phyloP scores from a whole-genome alignment of 1,284 basidiomycete species.

The Golubevia sp. region DNA sequence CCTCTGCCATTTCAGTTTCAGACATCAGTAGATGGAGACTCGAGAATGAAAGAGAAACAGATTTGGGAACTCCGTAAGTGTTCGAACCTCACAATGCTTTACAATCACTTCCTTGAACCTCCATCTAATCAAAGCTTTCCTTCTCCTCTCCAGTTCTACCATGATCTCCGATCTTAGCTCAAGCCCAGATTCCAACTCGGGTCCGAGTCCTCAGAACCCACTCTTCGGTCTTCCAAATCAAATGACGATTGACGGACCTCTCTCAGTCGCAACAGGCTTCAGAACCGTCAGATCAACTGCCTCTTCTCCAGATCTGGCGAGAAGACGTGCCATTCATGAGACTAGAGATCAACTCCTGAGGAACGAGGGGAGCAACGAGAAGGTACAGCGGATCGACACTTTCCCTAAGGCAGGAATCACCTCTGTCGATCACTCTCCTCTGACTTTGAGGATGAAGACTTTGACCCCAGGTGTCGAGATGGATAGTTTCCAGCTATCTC shows the following conservation, averaged over 20 bases:
- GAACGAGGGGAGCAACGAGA: background rate
- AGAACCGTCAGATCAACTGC: background rate
- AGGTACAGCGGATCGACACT: background rate
- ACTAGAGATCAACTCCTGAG: background rate
- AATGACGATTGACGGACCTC: background rate
- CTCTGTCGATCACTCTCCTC: background rate
- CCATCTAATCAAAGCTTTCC: too few relatives aligned
- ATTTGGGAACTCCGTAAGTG: background rate
- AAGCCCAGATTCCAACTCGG: background rate
- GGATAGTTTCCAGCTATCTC: background rate
- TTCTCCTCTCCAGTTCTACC: too few relatives aligned
- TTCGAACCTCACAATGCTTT: too few relatives aligned
- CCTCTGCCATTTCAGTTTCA: background rate
- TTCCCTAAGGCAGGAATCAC: background rate
- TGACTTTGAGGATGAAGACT: background rate
- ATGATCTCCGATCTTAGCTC: background rate
- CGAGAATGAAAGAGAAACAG: background rate
- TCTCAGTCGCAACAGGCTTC: background rate
- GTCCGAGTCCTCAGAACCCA: background rate
- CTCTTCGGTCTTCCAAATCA: background rate
- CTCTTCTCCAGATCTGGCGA: background rate
- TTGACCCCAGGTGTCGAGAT: background rate
- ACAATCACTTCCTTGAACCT: too few relatives aligned
- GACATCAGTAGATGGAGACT: background rate
- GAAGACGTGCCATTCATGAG: background rate